Percentiles rank a stretch among this genome's conserved stretches.
These are phyloP conservation scores for Mycena venus DNA, from an alignment of 768 basidiomycete species.

Conservation along the genomic window DNA sequence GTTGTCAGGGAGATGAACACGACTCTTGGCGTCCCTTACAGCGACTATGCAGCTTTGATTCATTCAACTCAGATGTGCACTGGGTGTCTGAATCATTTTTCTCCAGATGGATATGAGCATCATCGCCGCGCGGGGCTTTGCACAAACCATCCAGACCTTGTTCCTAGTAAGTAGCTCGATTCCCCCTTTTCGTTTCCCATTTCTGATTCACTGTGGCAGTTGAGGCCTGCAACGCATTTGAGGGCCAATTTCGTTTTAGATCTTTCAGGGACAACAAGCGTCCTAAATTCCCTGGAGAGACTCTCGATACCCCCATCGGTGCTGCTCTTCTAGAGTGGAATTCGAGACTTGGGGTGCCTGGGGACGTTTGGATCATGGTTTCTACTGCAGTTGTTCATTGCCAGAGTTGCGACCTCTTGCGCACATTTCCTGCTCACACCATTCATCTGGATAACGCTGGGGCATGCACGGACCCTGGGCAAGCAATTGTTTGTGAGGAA, in stretches of 20 bases:
- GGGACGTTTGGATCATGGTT: conserved; percentile 5
- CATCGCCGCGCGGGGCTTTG: background rate
- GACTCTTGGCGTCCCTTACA: background rate
- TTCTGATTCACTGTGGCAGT: background rate
- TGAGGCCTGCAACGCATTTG: background rate
- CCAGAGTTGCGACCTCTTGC: background rate
- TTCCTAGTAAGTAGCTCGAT: background rate
- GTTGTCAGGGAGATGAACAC: background rate
- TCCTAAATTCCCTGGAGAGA: background rate
- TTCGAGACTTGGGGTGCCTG: conserved; percentile 4
- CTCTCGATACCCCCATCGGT: background rate
- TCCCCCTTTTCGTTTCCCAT: background rate
- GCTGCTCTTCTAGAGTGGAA: conserved; percentile 14
- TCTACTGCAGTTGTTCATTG: conserved; percentile 4
- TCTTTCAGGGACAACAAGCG: background rate
- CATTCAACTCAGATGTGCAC: background rate
- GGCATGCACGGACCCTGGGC: background rate
- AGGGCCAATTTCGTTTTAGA: background rate
- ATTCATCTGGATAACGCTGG: background rate
- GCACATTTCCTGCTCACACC: background rate
- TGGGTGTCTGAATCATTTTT: background rate
- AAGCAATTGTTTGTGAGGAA: background rate
- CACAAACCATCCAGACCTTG: conserved; percentile 4
- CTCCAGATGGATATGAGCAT: background rate
- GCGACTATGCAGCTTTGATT: background rate